Evolutionary conservation across 1,284 basidiomycete genomes (phyloP), one percentile per base, ranked within the genome.

Genomic region (Bjerkandera adusta): DNA sequence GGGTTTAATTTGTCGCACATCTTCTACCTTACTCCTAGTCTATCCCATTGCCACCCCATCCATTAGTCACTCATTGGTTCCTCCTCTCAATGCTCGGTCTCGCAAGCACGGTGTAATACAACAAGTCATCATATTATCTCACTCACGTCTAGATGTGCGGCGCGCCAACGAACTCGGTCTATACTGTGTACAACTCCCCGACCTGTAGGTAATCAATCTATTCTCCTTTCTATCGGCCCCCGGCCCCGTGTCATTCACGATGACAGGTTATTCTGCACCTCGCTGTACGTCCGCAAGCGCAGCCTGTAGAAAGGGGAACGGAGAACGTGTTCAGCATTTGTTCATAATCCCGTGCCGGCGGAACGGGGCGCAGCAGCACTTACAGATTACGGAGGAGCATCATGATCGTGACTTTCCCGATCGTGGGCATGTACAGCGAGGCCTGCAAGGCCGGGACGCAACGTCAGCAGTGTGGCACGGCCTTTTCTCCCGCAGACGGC

Each of bases 331-430:
- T 30, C 6, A 15, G 32, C 40, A 26, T 16, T 8, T n/a, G 13
- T 6, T 16, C 48, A 42, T 21, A 43, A 47, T 15, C 15, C 16
- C 30, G 5, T 26, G 20, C n/a, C 20, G 25, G n/a, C 41, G 20
- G 30, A 12, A 13, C 30, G 41, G 25, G 21, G 41, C 32, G 25
- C 26, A 29, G 11, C 30, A 29, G 39, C 35, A 70, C 87, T 63
- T 60, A 90, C 85, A 99, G 65, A 67, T 98, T 99, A 46, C 96
- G 81, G 64, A 98, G 80, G 26, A 99, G 77, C 92, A 99, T 97
- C 60, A 94, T 76, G 55, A 97, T 97, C 1, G 96, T 99, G 52
- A 96, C 91, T 71, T 97, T 97, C 33, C 96, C 96, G 22, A 99
- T 92, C 3, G 92, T 87, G 12, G 95, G 94, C 52, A 96, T 76